Evolutionary conservation across 169 alveolate genomes (phyloP), one percentile per base, ranked within the genome.

Genomic region (Eimeria tenella): DNA sequence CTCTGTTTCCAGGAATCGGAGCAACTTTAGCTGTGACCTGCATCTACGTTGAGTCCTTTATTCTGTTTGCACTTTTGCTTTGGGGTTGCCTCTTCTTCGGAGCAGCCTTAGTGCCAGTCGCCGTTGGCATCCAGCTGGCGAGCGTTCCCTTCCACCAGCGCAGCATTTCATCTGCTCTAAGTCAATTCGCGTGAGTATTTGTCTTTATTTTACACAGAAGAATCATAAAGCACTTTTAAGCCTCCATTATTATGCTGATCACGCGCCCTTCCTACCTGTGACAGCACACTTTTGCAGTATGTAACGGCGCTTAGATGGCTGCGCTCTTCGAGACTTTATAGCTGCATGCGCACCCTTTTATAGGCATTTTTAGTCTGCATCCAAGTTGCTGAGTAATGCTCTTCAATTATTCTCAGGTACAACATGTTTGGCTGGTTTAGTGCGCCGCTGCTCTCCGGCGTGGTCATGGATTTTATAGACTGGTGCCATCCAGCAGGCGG

Each of bases 71-170:
- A 49, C 92, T 96, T 75, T 89, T 95, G 70, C 94, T 97, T 55
- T 97, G 97, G 97, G 94, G 96, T 42, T 97, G 97, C 52, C 95
- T 97, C 52, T 97, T 97, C 92, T 94, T 90, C 70, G 98, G 98
- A 4, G 97, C 97, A 10, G 97, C 98, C 25, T 94, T 96, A 53
- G 97, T 96, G 25, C 98, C 98, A 0, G 97, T 96, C 52, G 97
- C 97, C 11, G 97, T 97, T 1, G 98, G 98, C 71, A 95, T 86
- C 89, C 90, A 93, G n/a, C 91, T 96, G 58, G 90, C 97, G 15
- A 77, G 96, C 70, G 97, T 96, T 31, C 94, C 95, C n/a, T 74
- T 90, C 74, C 96, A 96, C 55, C 96, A 95, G 82, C 93, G 96
- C 56, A 95, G 96, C 68, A 84, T 96, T n/a, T 96, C 97, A 23